A percentile compares a stretch with the other conserved stretches of the same genome.
Conservation (phyloP, 1,139 yeast species). For the Yamadazyma blattariae region DNA sequence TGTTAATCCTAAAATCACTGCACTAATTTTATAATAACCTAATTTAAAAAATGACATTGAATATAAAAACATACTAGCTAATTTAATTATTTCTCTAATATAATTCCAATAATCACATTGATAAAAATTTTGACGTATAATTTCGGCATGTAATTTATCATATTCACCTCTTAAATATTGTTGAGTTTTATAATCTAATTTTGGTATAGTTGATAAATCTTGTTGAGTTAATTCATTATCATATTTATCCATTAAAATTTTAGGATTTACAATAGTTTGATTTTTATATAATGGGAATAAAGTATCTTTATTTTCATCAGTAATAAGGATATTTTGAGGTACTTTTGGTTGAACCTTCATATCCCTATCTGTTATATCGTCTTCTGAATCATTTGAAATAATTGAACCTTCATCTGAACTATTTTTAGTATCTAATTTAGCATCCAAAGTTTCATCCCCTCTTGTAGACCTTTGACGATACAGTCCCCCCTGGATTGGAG, state of each 20-base stretch:
- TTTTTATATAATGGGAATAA: conserved; percentile 34
- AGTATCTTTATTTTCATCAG: conserved; percentile 31
- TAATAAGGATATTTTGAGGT: conserved; percentile 45
- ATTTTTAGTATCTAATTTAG: conserved; percentile 14
- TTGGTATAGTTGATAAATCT: conserved; percentile 58
- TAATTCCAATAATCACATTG: conserved; percentile 74
- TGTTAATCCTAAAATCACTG: conserved; percentile 65
- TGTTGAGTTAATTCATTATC: conserved; percentile 53
- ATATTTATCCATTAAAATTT: conserved; percentile 49
- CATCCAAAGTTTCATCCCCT: conserved; percentile 11
- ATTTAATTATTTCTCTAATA: conserved; percentile 62
- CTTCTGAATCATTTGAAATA: not conserved
- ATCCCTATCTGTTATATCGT: conserved; percentile 21
- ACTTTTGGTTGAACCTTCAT: conserved; percentile 36
- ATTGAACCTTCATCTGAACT: conserved; percentile 5
- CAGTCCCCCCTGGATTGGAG: conserved; percentile 85
- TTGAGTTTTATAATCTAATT: conserved; percentile 69
- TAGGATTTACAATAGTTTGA: conserved; percentile 52
- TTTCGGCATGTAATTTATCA: conserved; percentile 53
- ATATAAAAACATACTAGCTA: conserved; percentile 49
- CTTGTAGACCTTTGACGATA: conserved; percentile 20
- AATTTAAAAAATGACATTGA: conserved; percentile 49
- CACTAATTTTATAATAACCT: conserved; percentile 53
- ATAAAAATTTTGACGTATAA: conserved; percentile 61
- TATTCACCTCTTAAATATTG: conserved; percentile 53